Evolutionary conservation across 2,329 filamentous ascomycete genomes (phyloP), one percentile per base, ranked within the genome.

Genomic region (Alternaria solani): DNA sequence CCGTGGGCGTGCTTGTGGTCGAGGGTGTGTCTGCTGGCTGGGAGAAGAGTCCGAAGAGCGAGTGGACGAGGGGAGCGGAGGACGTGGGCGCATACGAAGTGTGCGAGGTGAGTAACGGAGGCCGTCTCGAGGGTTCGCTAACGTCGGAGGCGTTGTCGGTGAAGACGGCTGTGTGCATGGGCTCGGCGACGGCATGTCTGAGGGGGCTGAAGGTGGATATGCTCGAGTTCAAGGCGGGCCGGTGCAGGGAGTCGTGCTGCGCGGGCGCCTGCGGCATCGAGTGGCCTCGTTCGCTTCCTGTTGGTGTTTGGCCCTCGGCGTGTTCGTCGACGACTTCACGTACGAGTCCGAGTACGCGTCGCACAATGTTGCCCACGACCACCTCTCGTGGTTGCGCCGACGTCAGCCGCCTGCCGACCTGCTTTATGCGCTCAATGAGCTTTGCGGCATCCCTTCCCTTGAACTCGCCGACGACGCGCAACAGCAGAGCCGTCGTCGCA

Each of bases 331-430:
- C 91, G 73, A 98, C 94, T 74, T 97, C 94, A 52, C 95, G 89
- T 66, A 99, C 95, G 65, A 99, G 85, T 43, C 93, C 92, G 38
- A 99, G 83, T 2, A 98, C 91, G 63, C 95, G 89, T 62, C 94
- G 89, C 47, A 97, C 92, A 68, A 99, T 94, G 74, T 99, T 99
- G 53, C 93, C 94, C 44, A 97, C 93, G 5, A 93, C 92, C 69
- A 97, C 89, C 81, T 98, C 95, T 62, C 91, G 88, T 16, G 94
- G 94, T 72, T 96, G 93, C 7, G 95, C 94, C 56, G 90, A 87
- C 36, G 91, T 89, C 43, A 99, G 84, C 56, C 89, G 87, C 69
- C 88, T 86, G 57, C 95, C 95, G 25, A 94, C 89, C 61, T 89
- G 86, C 66, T 91, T 89, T 63, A 99, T 89, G 66, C 92, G 89